Evolutionary conservation across 2,329 filamentous ascomycete genomes (phyloP).

Genomic region (Penicillium sp.): DNA sequence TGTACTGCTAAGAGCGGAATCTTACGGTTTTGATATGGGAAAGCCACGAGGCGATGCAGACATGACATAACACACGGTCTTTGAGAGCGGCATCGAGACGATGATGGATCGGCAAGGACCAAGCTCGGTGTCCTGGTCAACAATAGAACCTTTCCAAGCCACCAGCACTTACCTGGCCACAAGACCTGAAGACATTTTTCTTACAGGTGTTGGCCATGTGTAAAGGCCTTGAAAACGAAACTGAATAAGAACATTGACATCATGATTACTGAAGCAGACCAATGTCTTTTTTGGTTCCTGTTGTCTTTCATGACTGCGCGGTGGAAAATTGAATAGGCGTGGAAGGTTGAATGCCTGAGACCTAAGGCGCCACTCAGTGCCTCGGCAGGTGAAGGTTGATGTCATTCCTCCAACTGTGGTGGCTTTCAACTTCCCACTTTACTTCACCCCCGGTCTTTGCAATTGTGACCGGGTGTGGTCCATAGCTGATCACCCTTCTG

Average conservation of each 20-base stretch:
- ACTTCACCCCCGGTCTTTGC: background rate
- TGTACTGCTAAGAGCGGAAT: background rate
- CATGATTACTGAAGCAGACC: no score
- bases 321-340: no score
- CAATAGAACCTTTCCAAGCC: background rate
- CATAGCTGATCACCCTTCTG: background rate
- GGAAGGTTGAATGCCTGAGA: background rate
- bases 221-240: no score
- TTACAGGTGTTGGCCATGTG: no score
- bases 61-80: background rate
- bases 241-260: no score
- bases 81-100: background rate
- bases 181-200: background rate
- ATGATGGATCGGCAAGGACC: background rate
- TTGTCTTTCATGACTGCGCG: background rate
- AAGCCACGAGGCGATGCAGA: background rate
- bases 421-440: background rate
- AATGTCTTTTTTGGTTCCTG: background rate
- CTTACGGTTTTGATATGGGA: background rate
- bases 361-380: conserved; percentile 3
- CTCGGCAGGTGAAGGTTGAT: conserved; percentile 16
- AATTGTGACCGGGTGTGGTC: background rate
- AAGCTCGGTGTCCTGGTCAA: background rate
- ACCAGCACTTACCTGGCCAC: background rate
- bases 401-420: conserved; percentile 12